Evolutionary conservation across 345 rosid genomes (phyloP), one percentile per base, ranked within the genome.

Genomic region (Eucalyptus polybractea): DNA sequence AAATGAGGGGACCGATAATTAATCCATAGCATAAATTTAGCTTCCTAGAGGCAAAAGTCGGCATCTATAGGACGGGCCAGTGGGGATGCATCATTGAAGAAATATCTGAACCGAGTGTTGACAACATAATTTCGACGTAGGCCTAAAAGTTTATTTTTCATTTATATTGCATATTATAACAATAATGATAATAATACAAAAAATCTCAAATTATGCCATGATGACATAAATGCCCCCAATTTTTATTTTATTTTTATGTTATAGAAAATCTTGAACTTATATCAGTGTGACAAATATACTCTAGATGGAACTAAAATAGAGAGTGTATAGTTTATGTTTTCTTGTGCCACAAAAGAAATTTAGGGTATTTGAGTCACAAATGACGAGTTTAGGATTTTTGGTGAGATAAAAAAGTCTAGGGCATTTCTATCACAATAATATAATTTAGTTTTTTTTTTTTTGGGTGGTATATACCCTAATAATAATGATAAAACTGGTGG

Each of bases 191-290:
- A 25, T 60, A 56, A 56, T 56, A 56, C 2, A 17, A 53, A 53
- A 19, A 53, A 24, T 56, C 62, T 56, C 29, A 31, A 31, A 13
- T 9, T 31, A 31, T 16, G 6, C 22, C 40, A 15, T 6, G 5
- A 5, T 31, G 80, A 31, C 22, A 67, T 33, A 67, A 15, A n/a
- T 31, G 5, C 5, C 37, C 11, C 3, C 1, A 1, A 0, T 12
- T 21, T 19, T 53, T 17, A n/a, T 4, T 62, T 13, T 27, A 6
- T n/a, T 16, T 6, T 17, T 17, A 7, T 31, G 5, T 7, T 19
- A n/a, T n/a, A 29, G 16, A 65, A 65, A n/a, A 65, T 7, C 76
- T 4, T 8, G 2, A 67, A 67, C 22, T 67, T n/a, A 17, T 67
- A 14, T 16, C 6, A 1, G 2, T 31, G 11, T 67, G 40, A 67